These are phyloP conservation scores for Claviceps cyperi DNA, from an alignment of 2,329 filamentous ascomycete species.

Conservation along the genomic window DNA sequence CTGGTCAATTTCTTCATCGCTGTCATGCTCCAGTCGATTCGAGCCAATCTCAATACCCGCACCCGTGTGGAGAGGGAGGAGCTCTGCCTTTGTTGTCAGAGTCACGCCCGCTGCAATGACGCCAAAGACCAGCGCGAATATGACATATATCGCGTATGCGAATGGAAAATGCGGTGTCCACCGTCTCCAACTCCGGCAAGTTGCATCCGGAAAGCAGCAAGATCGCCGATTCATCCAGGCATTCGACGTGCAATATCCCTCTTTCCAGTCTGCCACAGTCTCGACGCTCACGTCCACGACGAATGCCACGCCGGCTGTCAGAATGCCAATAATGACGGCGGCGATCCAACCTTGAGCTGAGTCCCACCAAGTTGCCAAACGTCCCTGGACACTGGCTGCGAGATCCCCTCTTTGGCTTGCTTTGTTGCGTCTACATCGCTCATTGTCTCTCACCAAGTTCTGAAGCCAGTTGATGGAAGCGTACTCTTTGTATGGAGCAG, in stretches of 20 bases:
- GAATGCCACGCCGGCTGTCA: constrained; percentile 42
- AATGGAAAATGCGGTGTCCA: constrained; percentile 23
- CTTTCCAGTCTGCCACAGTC: constrained; percentile 41
- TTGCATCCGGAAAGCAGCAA: constrained; percentile 27
- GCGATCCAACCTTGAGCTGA: constrained; percentile 40
- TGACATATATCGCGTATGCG: constrained; percentile 14
- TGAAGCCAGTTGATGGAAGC: constrained; percentile 49
- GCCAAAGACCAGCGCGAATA: constrained; percentile 13
- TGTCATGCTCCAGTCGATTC: background rate
- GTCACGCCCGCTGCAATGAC: constrained; percentile 13
- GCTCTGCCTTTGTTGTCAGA: constrained; percentile 24
- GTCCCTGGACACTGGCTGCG: constrained; percentile 10
- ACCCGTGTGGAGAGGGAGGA: constrained; percentile 12
- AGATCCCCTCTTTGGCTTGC: constrained; percentile 23
- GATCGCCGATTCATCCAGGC: constrained; percentile 30
- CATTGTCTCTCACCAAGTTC: constrained; percentile 43
- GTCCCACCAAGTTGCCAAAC: constrained; percentile 23
- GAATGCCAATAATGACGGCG: constrained; percentile 34
- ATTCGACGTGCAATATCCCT: constrained; percentile 36
- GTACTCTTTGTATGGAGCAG: constrained; percentile 44
- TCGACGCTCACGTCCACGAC: constrained; percentile 39
- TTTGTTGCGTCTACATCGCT: constrained; percentile 22
- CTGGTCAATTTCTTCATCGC: constrained; percentile 8
- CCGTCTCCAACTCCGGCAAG: constrained; percentile 24
- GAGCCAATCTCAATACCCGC: constrained; percentile 20